Conservation (phyloP, 345 rosid species). For the Eucalyptus rudis region DNA sequence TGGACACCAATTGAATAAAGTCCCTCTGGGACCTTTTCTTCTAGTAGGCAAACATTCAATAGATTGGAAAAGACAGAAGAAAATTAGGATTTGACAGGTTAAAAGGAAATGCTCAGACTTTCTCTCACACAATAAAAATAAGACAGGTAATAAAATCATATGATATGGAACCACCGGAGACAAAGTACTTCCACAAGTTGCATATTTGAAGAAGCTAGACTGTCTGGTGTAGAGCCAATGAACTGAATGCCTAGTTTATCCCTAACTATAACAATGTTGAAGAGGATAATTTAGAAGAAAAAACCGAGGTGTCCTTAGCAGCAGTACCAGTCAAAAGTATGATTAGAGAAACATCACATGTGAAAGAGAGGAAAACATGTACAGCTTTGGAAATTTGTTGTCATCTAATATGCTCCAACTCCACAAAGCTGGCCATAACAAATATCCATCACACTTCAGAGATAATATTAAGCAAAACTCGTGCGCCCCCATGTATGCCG, state of each 20-base stretch:
- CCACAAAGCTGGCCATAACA: not conserved
- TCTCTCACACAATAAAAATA: not conserved
- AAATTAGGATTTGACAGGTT: not conserved
- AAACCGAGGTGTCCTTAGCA: not conserved
- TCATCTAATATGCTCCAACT: not conserved
- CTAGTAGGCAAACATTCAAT: constrained; percentile 47
- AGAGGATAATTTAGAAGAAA: not conserved
- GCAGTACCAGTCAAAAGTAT: not conserved
- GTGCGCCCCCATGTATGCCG: not conserved
- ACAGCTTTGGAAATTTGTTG: not conserved
- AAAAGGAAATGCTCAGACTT: not conserved
- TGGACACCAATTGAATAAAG: constrained; percentile 86
- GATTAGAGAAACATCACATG: not conserved
- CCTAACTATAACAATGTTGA: constrained; percentile 1
- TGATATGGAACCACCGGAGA: not conserved
- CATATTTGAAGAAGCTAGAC: constrained; percentile 52
- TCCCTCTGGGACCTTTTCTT: constrained; percentile 78
- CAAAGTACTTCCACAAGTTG: constrained; percentile 50
- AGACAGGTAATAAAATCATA: not conserved
- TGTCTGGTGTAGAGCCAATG: constrained; percentile 72
- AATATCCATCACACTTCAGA: not conserved
- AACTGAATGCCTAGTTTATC: constrained; percentile 77
- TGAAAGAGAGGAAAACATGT: not conserved
- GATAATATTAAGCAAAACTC: not conserved
- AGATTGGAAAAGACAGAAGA: constrained; percentile 20